These are phyloP conservation scores for Neoascochyta sp. DNA, from an alignment of 2,329 filamentous ascomycete species.

Conservation along the genomic window DNA sequence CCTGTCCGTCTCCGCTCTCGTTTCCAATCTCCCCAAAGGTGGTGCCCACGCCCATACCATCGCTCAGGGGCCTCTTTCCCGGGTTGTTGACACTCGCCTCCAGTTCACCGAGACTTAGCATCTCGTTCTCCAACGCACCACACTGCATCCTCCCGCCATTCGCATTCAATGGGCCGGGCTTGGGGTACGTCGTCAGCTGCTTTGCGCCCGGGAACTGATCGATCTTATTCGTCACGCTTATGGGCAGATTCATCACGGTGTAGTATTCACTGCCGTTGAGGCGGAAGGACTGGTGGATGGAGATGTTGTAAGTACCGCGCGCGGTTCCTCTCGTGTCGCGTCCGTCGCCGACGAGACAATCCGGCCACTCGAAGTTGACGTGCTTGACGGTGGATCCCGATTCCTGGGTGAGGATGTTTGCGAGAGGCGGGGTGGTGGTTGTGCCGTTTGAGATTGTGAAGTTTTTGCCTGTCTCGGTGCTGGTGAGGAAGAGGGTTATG, in stretches of 20 bases:
- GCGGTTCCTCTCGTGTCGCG: conserved; percentile 45
- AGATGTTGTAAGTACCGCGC: conserved; percentile 65
- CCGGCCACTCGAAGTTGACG: conserved; percentile 68
- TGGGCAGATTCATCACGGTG: conserved; percentile 68
- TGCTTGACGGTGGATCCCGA: conserved; percentile 68
- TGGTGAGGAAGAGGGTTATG: conserved; percentile 65
- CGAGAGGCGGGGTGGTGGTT: conserved; percentile 49
- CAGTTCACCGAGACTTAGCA: conserved; percentile 22
- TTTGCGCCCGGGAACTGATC: conserved; percentile 29
- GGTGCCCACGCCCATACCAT: too few species aligned
- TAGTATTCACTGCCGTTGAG: conserved; percentile 63
- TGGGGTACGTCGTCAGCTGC: conserved; percentile 31
- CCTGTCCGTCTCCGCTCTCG: not conserved
- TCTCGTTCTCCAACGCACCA: conserved; percentile 24
- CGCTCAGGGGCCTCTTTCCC: conserved; percentile 27
- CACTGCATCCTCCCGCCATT: conserved; percentile 35
- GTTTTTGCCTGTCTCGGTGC: conserved; percentile 60
- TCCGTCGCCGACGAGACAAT: conserved; percentile 62
- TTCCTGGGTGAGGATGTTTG: conserved; percentile 62
- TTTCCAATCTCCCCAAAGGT: conserved; percentile 1
- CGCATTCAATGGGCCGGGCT: conserved; percentile 32
- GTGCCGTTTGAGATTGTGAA: conserved; percentile 66
- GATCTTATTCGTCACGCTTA: conserved; percentile 65
- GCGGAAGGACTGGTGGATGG: conserved; percentile 67
- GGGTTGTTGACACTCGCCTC: conserved; percentile 34